Base-by-base conservation (phyloP, 805 yeast species). In the Monosporozyma aquatica region DNA sequence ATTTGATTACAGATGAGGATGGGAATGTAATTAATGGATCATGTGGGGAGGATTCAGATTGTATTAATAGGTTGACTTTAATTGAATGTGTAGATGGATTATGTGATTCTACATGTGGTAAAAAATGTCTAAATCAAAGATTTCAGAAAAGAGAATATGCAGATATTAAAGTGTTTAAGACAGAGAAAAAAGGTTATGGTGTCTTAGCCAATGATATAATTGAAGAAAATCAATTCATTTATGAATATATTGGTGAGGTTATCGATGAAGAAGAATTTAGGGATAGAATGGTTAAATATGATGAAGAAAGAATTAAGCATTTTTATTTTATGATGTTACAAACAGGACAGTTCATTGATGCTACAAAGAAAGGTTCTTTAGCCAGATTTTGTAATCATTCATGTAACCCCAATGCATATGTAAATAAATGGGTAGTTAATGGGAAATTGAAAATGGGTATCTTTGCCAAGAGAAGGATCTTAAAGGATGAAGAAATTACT, bases 371-470 rank as follows among this genome's bases (percentile, higher is more conserved):
- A 65, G 98, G 97, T 6, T 77, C 87, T 15, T 64, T 90, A 43
- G 96, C 95, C 2, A 71, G 98, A 44, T 92, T 89, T 65, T 83
- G 92, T 58, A 90, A 90, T 63, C 98, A 90, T 64, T 86, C 95
- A 17, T 90, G 98, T 62, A 80, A 76, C 54, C 98, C 98, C 10
- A 92, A 92, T 61, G 90, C 95, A 18, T 86, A 76, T 54, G 95
- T 90, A 34, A 96, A 90, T 62, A 90, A 90, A 67, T 90, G 98
- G 98, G 92, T 89, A 14, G 97, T 90, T 11, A 87, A 87, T 23
- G 85, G 83, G 46, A 82, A 86, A 58, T 70, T 87, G 44, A 73
- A 87, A 50, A 92, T 92, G 97, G 98, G 97, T 23, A 83, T 90
- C 20, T 92, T 90, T 59, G 85, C 97, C 40, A 83, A 83, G 51